These are phyloP conservation scores for Komagataella kurtzmanii DNA, from an alignment of 805 yeast species.

Conservation along the genomic window DNA sequence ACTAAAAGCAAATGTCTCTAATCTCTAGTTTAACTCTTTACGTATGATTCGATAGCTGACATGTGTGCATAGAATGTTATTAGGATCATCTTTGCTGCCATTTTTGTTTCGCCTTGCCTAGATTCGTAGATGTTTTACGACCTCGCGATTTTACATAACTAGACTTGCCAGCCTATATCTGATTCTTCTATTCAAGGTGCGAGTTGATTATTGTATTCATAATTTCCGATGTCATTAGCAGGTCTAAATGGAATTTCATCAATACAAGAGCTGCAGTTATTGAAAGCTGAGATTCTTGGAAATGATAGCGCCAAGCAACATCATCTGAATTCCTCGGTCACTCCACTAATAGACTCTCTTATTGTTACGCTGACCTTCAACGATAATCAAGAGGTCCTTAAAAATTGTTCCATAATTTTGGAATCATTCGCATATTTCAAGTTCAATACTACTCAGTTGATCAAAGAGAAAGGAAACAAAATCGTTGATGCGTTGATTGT, in stretches of 20 bases:
- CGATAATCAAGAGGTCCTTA: constrained; percentile 6
- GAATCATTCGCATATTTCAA: constrained; percentile 15
- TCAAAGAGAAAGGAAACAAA: constrained; percentile 3
- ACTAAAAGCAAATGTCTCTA: not conserved
- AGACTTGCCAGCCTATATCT: no score
- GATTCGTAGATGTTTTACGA: not conserved
- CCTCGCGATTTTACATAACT: not conserved
- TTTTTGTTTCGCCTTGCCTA: no score
- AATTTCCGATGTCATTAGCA: not conserved
- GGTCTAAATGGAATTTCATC: not conserved
- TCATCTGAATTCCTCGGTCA: constrained; percentile 3
- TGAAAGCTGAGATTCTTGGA: constrained; percentile 13
- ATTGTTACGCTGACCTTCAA: constrained; percentile 6
- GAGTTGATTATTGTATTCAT: not conserved
- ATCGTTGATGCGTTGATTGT: constrained; percentile 7
- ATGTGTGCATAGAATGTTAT: not conserved
- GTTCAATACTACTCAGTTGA: constrained; percentile 9
- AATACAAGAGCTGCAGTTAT: not conserved
- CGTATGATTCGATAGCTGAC: not conserved
- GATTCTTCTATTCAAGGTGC: not conserved
- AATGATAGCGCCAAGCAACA: constrained; percentile 15
- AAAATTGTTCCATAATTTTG: constrained; percentile 12
- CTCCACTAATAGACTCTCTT: not conserved
- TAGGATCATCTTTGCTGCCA: not conserved
- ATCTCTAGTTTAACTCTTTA: not conserved